Conservation (phyloP, 164 flowering plant species). For the Brasenia schreberi region DNA sequence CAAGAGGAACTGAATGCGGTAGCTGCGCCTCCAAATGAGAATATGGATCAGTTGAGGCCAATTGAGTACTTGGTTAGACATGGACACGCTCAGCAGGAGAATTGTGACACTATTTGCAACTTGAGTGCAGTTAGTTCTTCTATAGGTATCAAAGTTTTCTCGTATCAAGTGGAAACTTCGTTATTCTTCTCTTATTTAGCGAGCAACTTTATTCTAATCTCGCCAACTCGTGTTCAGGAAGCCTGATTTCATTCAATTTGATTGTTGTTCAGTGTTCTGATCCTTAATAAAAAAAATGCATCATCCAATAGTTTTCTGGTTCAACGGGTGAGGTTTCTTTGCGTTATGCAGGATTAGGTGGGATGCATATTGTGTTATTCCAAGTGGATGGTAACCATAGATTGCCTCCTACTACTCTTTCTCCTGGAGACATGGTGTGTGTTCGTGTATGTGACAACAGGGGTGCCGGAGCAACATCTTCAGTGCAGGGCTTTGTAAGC, state of each 20-base stretch:
- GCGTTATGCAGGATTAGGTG: slow-evolving; percentile 61
- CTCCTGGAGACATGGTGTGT: slow-evolving; percentile 97
- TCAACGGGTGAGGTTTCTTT: neutral
- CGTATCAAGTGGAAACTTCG: no score
- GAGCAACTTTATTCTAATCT: no score
- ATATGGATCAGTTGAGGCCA: slow-evolving; percentile 44
- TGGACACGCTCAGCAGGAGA: slow-evolving; percentile 85
- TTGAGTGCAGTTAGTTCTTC: slow-evolving; percentile 65
- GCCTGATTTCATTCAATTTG: neutral
- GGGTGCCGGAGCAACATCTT: slow-evolving; percentile 79
- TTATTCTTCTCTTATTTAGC: no score
- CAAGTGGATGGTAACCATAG: slow-evolving; percentile 75
- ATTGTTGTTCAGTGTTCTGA: neutral
- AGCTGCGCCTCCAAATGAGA: slow-evolving; percentile 45
- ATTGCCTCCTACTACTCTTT: slow-evolving; percentile 80
- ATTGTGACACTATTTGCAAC: slow-evolving; percentile 91
- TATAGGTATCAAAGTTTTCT: slow-evolving; percentile 30
- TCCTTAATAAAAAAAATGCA: neutral
- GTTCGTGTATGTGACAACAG: slow-evolving; percentile 74
- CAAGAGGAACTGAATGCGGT: slow-evolving; percentile 84
- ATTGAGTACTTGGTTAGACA: slow-evolving; percentile 85
- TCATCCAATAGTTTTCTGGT: neutral
- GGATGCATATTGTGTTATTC: slow-evolving; percentile 82
- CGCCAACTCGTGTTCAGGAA: no score
- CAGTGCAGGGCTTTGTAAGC: slow-evolving; percentile 83